Conservation (phyloP, 345 rosid species). For the Dipteronia sinensis region DNA sequence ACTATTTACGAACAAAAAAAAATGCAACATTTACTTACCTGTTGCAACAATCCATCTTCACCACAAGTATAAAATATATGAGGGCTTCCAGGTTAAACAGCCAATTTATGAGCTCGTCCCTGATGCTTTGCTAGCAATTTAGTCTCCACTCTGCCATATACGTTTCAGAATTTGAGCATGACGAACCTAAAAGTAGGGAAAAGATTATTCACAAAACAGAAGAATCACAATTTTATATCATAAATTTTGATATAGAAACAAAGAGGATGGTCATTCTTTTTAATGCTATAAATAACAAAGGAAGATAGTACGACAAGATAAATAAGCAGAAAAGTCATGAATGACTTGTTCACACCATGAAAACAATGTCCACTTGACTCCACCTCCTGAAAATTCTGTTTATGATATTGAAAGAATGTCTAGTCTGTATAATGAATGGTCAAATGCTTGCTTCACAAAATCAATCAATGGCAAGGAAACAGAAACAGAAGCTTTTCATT, state of each 20-base stretch:
- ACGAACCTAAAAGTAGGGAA: conserved; percentile 56
- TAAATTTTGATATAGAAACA: neutral
- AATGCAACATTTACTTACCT: no score
- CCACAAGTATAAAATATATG: conserved; percentile 79
- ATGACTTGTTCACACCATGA: neutral
- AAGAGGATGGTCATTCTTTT: conserved; percentile 3
- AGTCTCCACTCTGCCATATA: conserved; percentile 66
- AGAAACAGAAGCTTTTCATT: neutral
- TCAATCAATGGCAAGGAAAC: neutral
- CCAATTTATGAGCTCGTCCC: conserved; percentile 77
- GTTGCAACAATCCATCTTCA: conserved; percentile 93
- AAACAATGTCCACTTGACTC: neutral
- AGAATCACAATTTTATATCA: neutral
- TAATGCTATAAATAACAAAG: neutral
- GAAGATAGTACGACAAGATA: neutral
- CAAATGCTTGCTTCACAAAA: neutral
- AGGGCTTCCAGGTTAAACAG: conserved; percentile 90
- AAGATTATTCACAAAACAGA: conserved; percentile 3
- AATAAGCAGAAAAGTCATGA: neutral
- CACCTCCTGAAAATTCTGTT: neutral
- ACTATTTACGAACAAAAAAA: no score
- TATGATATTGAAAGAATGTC: no score
- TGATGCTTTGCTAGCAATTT: conserved; percentile 57
- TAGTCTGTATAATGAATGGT: neutral
- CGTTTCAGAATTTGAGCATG: conserved; percentile 67